A percentile compares a stretch with the other conserved stretches of the same genome.
These are phyloP conservation scores for Leccinum subfulvum DNA, from an alignment of 1,284 basidiomycete genomes.

Conservation along the genomic window DNA sequence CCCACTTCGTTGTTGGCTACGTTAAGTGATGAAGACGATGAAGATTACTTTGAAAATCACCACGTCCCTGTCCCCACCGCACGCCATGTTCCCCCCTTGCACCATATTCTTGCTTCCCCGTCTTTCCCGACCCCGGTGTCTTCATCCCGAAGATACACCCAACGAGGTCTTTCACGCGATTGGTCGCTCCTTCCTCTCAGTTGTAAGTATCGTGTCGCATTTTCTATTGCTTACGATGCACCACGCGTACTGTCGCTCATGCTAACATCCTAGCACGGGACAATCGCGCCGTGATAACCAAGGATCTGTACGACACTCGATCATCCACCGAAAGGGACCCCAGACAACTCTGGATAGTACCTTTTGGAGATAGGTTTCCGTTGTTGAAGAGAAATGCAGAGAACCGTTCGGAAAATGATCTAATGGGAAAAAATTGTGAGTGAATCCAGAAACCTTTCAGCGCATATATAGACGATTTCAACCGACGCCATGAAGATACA, in stretches of 20 bases:
- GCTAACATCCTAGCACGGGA: constrained; percentile 40
- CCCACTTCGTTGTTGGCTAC: constrained; percentile 57
- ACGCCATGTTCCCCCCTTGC: constrained; percentile 13
- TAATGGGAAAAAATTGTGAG: background rate
- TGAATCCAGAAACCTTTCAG: background rate
- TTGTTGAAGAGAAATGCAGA: background rate
- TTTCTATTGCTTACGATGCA: constrained; percentile 16
- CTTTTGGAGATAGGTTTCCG: background rate
- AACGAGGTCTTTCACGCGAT: constrained; percentile 71
- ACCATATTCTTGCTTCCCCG: constrained; percentile 18
- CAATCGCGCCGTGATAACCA: constrained; percentile 80
- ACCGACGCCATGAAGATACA: constrained; percentile 76
- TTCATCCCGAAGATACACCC: constrained; percentile 70
- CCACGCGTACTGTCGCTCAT: constrained; percentile 14
- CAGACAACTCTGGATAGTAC: background rate
- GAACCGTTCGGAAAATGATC: background rate
- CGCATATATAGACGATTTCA: constrained; percentile 35
- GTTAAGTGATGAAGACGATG: constrained; percentile 66
- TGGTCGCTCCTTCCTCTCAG: constrained; percentile 66
- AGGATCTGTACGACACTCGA: constrained; percentile 48
- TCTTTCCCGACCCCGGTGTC: constrained; percentile 62
- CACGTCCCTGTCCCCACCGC: constrained; percentile 17
- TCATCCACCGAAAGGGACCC: background rate
- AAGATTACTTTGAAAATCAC: constrained; percentile 66
- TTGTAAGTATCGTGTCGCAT: constrained; percentile 46